These are phyloP conservation scores for Trametes gibbosa DNA, from an alignment of 768 basidiomycete genomes.

Conservation along the genomic window DNA sequence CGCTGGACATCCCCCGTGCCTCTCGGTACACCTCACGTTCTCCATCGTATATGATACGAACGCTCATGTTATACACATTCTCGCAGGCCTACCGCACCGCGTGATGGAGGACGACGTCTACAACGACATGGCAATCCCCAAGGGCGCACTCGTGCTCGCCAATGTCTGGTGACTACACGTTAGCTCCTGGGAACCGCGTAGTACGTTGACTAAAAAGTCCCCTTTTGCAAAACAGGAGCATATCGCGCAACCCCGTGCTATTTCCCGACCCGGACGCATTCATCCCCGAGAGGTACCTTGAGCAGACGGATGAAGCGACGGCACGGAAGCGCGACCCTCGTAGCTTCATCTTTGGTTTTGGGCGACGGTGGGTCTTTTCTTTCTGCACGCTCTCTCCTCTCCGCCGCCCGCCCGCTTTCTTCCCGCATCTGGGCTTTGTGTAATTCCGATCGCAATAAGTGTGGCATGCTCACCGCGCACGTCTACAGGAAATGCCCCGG, in stretches of 20 bases:
- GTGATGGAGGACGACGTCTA: slow-evolving; percentile 65
- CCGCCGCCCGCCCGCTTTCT: too few species aligned
- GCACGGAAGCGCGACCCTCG: slow-evolving; percentile 41
- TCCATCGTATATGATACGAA: too few species aligned
- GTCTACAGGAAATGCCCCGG: slow-evolving; percentile 58
- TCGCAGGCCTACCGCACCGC: slow-evolving; percentile 50
- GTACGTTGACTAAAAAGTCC: too few species aligned
- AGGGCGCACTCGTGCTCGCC: slow-evolving; percentile 56
- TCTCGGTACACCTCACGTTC: background rate
- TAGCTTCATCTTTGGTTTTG: slow-evolving; percentile 45
- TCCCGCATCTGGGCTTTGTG: too few species aligned
- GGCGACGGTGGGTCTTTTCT: slow-evolving; percentile 33
- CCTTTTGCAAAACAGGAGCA: slow-evolving; percentile 21
- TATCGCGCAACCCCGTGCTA: slow-evolving; percentile 37
- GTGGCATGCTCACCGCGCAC: background rate
- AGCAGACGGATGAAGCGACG: slow-evolving; percentile 24
- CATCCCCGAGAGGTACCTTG: slow-evolving; percentile 51
- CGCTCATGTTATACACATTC: too few species aligned
- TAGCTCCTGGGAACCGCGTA: background rate
- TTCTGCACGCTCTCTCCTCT: too few species aligned
- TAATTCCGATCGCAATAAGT: too few species aligned
- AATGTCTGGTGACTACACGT: slow-evolving; percentile 52
- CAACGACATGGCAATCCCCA: slow-evolving; percentile 53
- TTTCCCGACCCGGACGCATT: slow-evolving; percentile 51
- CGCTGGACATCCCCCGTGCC: slow-evolving; percentile 7